Evolutionary conservation across 1,284 basidiomycete species (phyloP).

Genomic region (Pascua sp.): DNA sequence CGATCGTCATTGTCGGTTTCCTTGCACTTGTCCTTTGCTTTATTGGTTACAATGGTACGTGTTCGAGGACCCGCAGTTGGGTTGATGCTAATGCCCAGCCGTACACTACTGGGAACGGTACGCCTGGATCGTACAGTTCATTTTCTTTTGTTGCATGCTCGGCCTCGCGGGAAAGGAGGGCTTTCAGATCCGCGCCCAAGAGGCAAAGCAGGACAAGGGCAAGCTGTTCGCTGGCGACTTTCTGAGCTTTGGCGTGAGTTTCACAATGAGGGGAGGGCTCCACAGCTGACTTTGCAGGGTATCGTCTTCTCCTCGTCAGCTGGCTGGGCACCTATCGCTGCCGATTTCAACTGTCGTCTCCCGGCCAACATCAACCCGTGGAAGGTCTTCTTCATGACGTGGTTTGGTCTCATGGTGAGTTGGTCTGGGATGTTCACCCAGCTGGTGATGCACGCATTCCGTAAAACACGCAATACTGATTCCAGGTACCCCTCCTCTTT

Average conservation of each 20-base stretch:
- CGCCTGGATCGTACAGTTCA: slow-evolving; percentile 59
- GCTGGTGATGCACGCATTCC: too few species aligned
- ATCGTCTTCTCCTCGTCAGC: slow-evolving; percentile 59
- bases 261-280: background rate
- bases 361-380: slow-evolving; percentile 52
- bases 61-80: background rate
- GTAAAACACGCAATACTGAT: slow-evolving; percentile 30
- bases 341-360: slow-evolving; percentile 58
- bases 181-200: slow-evolving; percentile 55
- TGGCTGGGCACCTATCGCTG: slow-evolving; percentile 49
- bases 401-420: slow-evolving; percentile 55
- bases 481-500: slow-evolving; percentile 50
- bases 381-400: slow-evolving; percentile 58
- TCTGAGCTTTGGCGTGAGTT: slow-evolving; percentile 55
- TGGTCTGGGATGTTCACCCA: too few species aligned
- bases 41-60: slow-evolving; percentile 46
- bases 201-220: slow-evolving; percentile 54
- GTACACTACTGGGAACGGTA: slow-evolving; percentile 62
- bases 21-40: slow-evolving; percentile 48
- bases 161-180: slow-evolving; percentile 58
- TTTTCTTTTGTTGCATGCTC: slow-evolving; percentile 57
- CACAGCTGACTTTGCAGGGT: slow-evolving; percentile 28
- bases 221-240: slow-evolving; percentile 50
- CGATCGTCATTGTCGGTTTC: slow-evolving; percentile 50
- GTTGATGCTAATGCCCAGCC: slow-evolving; percentile 35